Evolutionary conservation across 169 alveolate species (phyloP).

Genomic region (Amoebophrya sp.): DNA sequence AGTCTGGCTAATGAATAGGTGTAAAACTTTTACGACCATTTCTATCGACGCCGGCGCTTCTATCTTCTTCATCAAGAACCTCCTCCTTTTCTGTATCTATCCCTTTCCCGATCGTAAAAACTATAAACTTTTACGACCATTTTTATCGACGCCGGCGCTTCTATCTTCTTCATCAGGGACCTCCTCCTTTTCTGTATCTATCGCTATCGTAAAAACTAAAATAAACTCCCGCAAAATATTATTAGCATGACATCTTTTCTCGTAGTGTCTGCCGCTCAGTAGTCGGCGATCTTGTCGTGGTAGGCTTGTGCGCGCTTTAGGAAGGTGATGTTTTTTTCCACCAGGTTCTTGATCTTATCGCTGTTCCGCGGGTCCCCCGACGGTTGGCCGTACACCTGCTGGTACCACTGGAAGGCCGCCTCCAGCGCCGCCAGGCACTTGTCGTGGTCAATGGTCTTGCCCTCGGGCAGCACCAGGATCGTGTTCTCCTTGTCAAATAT

Average conservation of each 20-base stretch:
- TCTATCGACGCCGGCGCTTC: too few relatives aligned
- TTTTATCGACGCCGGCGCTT: neutral
- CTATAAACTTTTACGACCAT: neutral
- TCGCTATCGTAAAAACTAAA: too few relatives aligned
- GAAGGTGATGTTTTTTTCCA: neutral
- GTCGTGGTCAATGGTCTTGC: neutral
- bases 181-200: too few relatives aligned
- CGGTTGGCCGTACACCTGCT: neutral
- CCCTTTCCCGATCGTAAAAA: too few relatives aligned
- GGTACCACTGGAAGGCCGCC: neutral
- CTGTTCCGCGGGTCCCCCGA: neutral
- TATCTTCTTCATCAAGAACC: too few relatives aligned
- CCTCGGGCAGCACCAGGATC: neutral
- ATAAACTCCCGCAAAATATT: too few relatives aligned
- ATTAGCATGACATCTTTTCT: too few relatives aligned
- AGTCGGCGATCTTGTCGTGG: neutral
- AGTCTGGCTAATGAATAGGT: too few relatives aligned
- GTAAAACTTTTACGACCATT: too few relatives aligned
- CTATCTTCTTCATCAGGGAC: too few relatives aligned
- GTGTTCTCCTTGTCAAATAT: neutral
- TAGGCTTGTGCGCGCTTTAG: neutral
- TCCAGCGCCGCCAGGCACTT: neutral
- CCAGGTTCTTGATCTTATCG: neutral
- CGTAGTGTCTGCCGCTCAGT: neutral
- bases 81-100: too few relatives aligned